Evolutionary conservation across 163 green algal genomes (phyloP), one percentile per base, ranked within the genome.

Genomic region (Scenedesmus sp.): DNA sequence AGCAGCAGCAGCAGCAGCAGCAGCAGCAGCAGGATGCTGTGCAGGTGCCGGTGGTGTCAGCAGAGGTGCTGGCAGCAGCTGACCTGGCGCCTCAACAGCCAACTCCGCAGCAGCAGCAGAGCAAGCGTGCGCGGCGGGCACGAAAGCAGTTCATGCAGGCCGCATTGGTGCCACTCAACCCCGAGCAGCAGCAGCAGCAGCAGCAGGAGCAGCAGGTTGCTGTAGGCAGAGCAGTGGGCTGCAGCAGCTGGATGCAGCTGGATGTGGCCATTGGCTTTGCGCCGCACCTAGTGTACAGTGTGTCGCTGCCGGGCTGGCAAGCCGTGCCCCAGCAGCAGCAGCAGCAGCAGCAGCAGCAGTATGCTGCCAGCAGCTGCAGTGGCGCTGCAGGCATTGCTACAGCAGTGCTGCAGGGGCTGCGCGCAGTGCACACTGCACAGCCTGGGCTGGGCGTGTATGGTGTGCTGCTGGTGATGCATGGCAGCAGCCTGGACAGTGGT

Each of bases 141-240:
- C 55, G 85, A 20, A 84, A 90, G 85, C 85, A 90, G 64, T 66
- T 66, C 64, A 90, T 90, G 85, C 85, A 90, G 85, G 85, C 85
- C n/a, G 74, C 62, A 64, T 26, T 90, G 13, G 54, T 59, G 34
- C 13, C 62, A 23, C 12, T 90, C 16, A 56, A 15, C 26, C 64
- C 46, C 54, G 46, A 4, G 2, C 64, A 66, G 15, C 16, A 52
- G 66, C 85, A 66, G 34, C 64, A 46, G 62, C 46, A 52, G 4
- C 26, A 20, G 54, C 52, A 23, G 16, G 20, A 16, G 56, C 55
- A 34, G 8, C n/a, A 0, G 15, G 59, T 12, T 3, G 9, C n/a
- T 60, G 18, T 26, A 26, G 20, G 13, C 26, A 59, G 15, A 26
- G 83, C 13, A 54, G 83, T n/a, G 46, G 8, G 54, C 56, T 55